phyloP scores from a whole-genome alignment of 2,329 filamentous ascomycete species.

The Pestalotiopsis sp. region DNA sequence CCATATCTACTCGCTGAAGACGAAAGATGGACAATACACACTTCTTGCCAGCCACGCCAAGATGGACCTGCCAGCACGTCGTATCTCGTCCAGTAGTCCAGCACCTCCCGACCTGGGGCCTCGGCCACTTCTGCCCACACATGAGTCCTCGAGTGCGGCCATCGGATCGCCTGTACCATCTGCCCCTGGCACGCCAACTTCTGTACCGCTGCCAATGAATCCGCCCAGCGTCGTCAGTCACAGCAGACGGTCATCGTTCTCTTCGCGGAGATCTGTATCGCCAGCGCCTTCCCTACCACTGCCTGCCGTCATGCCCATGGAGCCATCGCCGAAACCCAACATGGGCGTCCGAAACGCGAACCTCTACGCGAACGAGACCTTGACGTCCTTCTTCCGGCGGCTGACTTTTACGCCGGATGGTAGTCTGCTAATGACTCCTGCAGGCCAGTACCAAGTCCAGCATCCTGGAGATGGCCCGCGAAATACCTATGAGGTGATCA shows the following conservation, averaged over 20 bases:
- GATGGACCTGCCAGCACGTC: slow-evolving; percentile 88
- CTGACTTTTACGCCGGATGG: slow-evolving; percentile 95
- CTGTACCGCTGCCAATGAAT: slow-evolving; percentile 90
- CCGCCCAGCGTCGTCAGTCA: slow-evolving; percentile 86
- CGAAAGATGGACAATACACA: slow-evolving; percentile 93
- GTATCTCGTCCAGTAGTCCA: slow-evolving; percentile 89
- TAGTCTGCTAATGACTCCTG: slow-evolving; percentile 88
- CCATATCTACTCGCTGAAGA: slow-evolving; percentile 94
- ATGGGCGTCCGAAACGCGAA: slow-evolving; percentile 78
- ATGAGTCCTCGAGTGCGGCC: slow-evolving; percentile 49
- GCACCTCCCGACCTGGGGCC: slow-evolving; percentile 80
- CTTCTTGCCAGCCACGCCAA: slow-evolving; percentile 75
- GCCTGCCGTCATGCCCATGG: slow-evolving; percentile 92
- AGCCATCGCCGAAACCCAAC: slow-evolving; percentile 78
- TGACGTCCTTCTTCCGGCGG: slow-evolving; percentile 94
- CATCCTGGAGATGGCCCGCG: slow-evolving; percentile 65
- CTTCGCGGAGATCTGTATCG: slow-evolving; percentile 81
- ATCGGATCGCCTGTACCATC: slow-evolving; percentile 85
- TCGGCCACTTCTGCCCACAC: slow-evolving; percentile 59
- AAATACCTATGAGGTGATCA: slow-evolving; percentile 81
- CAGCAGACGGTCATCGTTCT: slow-evolving; percentile 93
- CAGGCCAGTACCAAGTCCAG: slow-evolving; percentile 89
- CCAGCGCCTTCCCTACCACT: slow-evolving; percentile 92
- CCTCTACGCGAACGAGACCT: slow-evolving; percentile 93
- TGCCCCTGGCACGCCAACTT: slow-evolving; percentile 90